Base-by-base conservation (phyloP, 2,329 filamentous ascomycete genomes). In the Penicillium fuscoglaucum region DNA sequence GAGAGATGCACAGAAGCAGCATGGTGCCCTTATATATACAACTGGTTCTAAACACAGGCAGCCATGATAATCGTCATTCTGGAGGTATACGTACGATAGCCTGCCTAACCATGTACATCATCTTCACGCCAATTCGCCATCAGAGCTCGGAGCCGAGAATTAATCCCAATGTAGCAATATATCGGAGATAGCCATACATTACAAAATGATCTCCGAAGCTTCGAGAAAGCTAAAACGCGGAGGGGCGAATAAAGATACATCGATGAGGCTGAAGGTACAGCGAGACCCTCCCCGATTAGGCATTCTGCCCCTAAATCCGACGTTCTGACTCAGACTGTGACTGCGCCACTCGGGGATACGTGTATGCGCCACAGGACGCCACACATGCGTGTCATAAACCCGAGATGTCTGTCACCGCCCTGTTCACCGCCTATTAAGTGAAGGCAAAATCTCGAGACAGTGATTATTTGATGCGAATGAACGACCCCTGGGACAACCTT, bases 51-150 rank as follows among this genome's bases (percentile, higher is more conserved):
- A 31, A 37, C 52, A 24, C 26, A 65, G 61, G 61, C 55, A 60
- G 52, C 50, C 44, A 31, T 21, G 21, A 44, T 50, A 8, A n/a
- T 52, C 57, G 47, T 55, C 52, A 55, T 28, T 45, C 39, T 48
- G 35, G 12, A 41, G 52, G 59, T 52, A 48, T 61, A 61, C 57
- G 58, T 64, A 63, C 44, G 31, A 61, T 40, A 45, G 49, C 37
- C 54, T 65, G 63, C 64, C 62, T 65, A 59, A 52, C 15, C 26
- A 17, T 29, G 8, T 29, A 39, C 40, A 52, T 48, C 29, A n/a
- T 41, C 33, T 40, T 26, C 15, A 28, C 15, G 28, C 37, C 29
- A 31, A 60, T 57, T 59, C 55, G 40, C 29, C 51, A 44, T 49
- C 57, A 10, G 43, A 29, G 35, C 52, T 54, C 59, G 52, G 46